Base-by-base conservation (phyloP, 1,139 yeast genomes). In the Suhomyces bribrorum region DNA sequence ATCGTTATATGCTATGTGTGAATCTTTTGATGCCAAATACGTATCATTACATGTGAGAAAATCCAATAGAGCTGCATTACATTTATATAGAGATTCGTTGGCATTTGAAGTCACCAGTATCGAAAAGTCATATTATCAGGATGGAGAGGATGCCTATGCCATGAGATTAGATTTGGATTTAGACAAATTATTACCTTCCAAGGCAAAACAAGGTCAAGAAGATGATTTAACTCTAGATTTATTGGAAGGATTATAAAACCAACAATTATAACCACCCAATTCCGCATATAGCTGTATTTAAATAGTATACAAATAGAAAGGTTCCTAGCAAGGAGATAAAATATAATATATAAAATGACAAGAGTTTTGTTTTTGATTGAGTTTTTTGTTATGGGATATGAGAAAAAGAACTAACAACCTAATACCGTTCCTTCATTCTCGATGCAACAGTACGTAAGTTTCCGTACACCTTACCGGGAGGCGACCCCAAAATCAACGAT, bases 121-220 rank as follows among this genome's bases (percentile, higher is more conserved):
- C 43, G 97, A 90, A 54, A 85, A 81, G 52, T 77, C 85, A 14
- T 92, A 94, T 61, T 92, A 92, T 58, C 97, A 92, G 43, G 97
- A 92, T 62, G 96, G 96, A 18, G 99, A 94, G 62, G 97, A 94
- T 66, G 98, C 98, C n/a, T 92, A 89, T 62, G 86, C 95, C 29
- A 92, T 92, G 98, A 82, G 80, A 57, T 83, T 84, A 54, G 71
- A 69, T 2, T 68, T 86, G 49, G 66, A 66, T 12, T 57, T 81
- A 40, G 83, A 82, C 6, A 83, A 81, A 17, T 64, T 84, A 42
- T 50, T 79, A 36, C 89, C 90, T 14, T 72, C 78, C 41, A 61
- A 63, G 34, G 77, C 76, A 44, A 81, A 77, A 49, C 64, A 63
- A 14, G 66, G 68, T 2, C 64, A 57, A 22, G 62, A 55, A 12